Conservation (phyloP, 768 basidiomycete species). For the Trametes punicea region DNA sequence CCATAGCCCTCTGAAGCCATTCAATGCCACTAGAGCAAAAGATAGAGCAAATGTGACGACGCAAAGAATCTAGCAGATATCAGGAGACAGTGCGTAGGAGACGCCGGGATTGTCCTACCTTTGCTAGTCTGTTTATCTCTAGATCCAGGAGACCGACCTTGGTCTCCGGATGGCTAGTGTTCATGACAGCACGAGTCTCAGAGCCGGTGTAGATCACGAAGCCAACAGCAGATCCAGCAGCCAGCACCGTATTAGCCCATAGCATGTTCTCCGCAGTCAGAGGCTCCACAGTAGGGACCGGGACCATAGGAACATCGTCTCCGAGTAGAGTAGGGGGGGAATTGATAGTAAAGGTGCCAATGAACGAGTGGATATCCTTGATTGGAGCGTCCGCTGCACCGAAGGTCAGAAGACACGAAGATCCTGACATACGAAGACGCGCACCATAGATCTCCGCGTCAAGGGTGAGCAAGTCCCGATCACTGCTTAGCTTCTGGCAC, state of each 20-base stretch:
- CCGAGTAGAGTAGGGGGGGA: conserved; percentile 37
- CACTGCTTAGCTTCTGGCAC: conserved; percentile 70
- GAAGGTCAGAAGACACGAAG: neutral
- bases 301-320: conserved; percentile 37
- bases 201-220: conserved; percentile 93
- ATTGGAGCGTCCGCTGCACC: conserved; percentile 83
- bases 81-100: neutral
- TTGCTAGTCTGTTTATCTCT: conserved; percentile 94
- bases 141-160: conserved; percentile 90
- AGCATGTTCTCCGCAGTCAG: conserved; percentile 94
- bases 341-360: conserved; percentile 86
- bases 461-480: conserved; percentile 50
- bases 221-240: conserved; percentile 90
- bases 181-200: conserved; percentile 97
- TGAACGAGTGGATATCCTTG: conserved; percentile 94
- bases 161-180: conserved; percentile 94
- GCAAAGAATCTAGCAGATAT: conserved; percentile 73
- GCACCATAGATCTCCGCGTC: conserved; percentile 90
- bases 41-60: conserved; percentile 91
- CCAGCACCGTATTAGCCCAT: conserved; percentile 97
- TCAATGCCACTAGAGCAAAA: conserved; percentile 87
- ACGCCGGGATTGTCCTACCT: conserved; percentile 46
- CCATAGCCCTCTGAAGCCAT: conserved; percentile 94
- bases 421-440: conserved; percentile 25
- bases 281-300: conserved; percentile 60